Base-by-base conservation (phyloP, 371 early-diverging fungal species). In the Zancudomyces culisetae region DNA sequence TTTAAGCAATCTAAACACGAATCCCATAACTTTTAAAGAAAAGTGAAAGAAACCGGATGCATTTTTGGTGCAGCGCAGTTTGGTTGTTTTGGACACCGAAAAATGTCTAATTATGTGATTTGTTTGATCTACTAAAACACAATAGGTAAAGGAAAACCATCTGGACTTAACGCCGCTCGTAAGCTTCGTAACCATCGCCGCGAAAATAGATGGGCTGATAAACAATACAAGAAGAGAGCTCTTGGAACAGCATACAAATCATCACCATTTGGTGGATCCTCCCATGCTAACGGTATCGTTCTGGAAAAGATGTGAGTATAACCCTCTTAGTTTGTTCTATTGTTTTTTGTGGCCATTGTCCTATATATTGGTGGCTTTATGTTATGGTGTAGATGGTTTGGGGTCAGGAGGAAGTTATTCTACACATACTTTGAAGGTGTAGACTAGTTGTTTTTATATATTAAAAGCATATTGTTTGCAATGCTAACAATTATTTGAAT, bases 271-370 rank as follows among this genome's bases (percentile, higher is more conserved):
- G 96, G 90, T 74, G 96, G 92, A 55, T 85, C 98, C 53, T 99
- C 99, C 56, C 98, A 97, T 79, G 99, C 99, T 70, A 98, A 96
- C 85, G 99, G 99, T 57, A 99, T 99, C 69, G 99, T 99, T 55
- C 78, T 98, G 51, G 99, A 98, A 80, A 99, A 98, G 84, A 95
- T 97, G 89, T 89, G 75, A 57, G 80, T 68, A 3, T 27, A 19
- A 49, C 26, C 27, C 10, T 35, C 15, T 10, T 35, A 15, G 35
- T 35, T 6, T 35, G 35, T 35, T 35, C 15, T 35, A 10, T 35
- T 35, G 6, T 35, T 35, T 35, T 35, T 6, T 15, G 35, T 10
- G 6, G 6, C 35, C 10, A 35, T 10, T 15, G 6, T 35, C 35
- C 35, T 10, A 35, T 35, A 10, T 35, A 35, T 35, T 35, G 35